phyloP scores from a whole-genome alignment of 2,329 filamentous ascomycete genomes.

The Peltaster fructicola region DNA sequence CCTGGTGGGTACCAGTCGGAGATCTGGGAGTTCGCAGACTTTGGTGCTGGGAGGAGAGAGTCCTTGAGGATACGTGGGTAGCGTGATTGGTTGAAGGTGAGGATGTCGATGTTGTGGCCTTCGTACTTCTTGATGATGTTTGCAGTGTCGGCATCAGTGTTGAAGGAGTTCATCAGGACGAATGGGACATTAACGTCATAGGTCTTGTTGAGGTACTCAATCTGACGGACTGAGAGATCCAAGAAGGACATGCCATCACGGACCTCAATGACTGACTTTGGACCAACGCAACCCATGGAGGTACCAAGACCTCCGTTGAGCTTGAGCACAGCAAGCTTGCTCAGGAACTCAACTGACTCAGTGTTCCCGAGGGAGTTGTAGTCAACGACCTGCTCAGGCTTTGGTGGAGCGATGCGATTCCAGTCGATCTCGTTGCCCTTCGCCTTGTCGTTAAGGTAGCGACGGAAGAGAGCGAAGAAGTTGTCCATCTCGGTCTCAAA shows the following conservation, averaged over 20 bases:
- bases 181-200: conserved; percentile 96
- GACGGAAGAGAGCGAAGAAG: conserved; percentile 96
- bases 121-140: conserved; percentile 99
- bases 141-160: conserved; percentile 94
- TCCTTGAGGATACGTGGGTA: conserved; percentile 98
- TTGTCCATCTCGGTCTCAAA: conserved; percentile 99
- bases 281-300: conserved; percentile 97
- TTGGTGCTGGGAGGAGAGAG: conserved; percentile 87
- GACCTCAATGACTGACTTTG: conserved; percentile 98
- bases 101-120: conserved; percentile 97
- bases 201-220: conserved; percentile 97
- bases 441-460: conserved; percentile 96
- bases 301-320: conserved; percentile 98
- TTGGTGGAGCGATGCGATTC: conserved; percentile 90
- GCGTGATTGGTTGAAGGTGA: conserved; percentile 98
- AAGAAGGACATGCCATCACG: conserved; percentile 99
- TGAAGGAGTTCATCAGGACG: conserved; percentile 99
- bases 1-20: conserved; percentile 98
- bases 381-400: conserved; percentile 83
- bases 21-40: conserved; percentile 70
- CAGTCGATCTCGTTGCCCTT: conserved; percentile 94
- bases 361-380: conserved; percentile 81
- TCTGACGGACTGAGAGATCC: conserved; percentile 94
- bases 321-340: conserved; percentile 96
- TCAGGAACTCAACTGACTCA: conserved; percentile 84